Conservation (phyloP, 495 filamentous ascomycete genomes). For the Aspergillus cavernicola region DNA sequence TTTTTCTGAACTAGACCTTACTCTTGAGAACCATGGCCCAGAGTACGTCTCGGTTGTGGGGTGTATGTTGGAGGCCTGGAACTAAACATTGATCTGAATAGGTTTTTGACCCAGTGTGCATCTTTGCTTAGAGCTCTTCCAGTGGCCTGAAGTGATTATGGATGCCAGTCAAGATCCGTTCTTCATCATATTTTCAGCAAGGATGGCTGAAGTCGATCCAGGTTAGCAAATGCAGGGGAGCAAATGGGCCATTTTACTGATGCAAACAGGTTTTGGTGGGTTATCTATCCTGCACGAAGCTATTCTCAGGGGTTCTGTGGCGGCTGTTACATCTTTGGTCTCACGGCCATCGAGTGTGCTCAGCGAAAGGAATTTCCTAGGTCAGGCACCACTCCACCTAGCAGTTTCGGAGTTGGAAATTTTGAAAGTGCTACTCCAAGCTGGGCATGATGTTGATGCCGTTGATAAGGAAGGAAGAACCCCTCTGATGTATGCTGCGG, state of each 20-base stretch:
- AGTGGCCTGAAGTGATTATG: too few relatives aligned
- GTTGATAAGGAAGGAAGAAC: not conserved
- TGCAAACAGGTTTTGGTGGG: not conserved
- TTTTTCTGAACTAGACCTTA: too few relatives aligned
- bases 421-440: not conserved
- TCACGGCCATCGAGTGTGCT: not conserved
- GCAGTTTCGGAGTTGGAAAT: not conserved
- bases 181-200: not conserved
- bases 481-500: constrained; percentile 1
- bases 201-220: not conserved
- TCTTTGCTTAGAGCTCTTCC: too few relatives aligned
- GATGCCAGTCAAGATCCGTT: not conserved
- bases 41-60: too few relatives aligned
- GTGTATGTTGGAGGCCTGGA: too few relatives aligned
- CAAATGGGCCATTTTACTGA: too few relatives aligned
- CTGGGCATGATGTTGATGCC: not conserved
- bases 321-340: not conserved
- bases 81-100: too few relatives aligned
- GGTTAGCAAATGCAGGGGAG: not conserved
- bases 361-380: not conserved
- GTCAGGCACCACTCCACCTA: not conserved
- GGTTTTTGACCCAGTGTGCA: too few relatives aligned
- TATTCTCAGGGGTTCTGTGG: not conserved
- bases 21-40: too few relatives aligned
- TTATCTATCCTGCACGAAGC: not conserved